Evolutionary conservation across 805 yeast genomes (phyloP).

Genomic region (Wickerhamomyces xylosicus): DNA sequence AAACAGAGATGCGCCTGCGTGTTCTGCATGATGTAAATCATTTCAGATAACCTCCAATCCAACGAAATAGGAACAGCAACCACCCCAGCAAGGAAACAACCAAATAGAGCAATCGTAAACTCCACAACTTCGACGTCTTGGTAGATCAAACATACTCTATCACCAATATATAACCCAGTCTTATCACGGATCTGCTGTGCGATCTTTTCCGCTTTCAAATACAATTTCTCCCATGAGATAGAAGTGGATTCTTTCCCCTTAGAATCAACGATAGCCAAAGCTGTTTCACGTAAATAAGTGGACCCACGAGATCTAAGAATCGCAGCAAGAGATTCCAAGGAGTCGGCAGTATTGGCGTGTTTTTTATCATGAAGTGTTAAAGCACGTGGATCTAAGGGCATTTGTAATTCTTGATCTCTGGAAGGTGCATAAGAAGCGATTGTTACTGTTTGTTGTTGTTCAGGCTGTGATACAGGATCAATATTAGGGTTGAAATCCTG

Average conservation of each 20-base stretch:
- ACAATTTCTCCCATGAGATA: slow-evolving; percentile 86
- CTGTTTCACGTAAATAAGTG: slow-evolving; percentile 54
- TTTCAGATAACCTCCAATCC: slow-evolving; percentile 56
- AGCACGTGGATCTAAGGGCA: slow-evolving; percentile 54
- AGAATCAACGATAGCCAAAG: slow-evolving; percentile 60
- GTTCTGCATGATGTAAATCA: slow-evolving; percentile 56
- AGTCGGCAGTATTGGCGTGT: slow-evolving; percentile 37
- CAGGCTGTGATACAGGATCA: slow-evolving; percentile 23
- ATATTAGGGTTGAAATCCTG: no score
- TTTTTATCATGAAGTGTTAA: slow-evolving; percentile 25
- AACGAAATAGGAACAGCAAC: slow-evolving; percentile 91
- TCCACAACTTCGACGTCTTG: slow-evolving; percentile 79
- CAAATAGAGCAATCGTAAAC: slow-evolving; percentile 76
- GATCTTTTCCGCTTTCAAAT: slow-evolving; percentile 73
- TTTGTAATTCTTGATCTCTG: slow-evolving; percentile 14
- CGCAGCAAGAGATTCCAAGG: slow-evolving; percentile 38
- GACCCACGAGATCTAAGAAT: slow-evolving; percentile 67
- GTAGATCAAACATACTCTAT: slow-evolving; percentile 75
- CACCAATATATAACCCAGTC: slow-evolving; percentile 66
- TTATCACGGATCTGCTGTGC: slow-evolving; percentile 76
- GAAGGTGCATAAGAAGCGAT: slow-evolving; percentile 23
- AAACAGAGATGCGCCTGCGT: slow-evolving; percentile 74
- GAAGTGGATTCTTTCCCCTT: slow-evolving; percentile 72
- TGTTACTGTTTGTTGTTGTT: slow-evolving; percentile 14
- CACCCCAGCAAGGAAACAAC: slow-evolving; percentile 87